These are phyloP conservation scores for Chrysanthemum seticuspe DNA, from an alignment of 129 eudicot species.

Conservation along the genomic window DNA sequence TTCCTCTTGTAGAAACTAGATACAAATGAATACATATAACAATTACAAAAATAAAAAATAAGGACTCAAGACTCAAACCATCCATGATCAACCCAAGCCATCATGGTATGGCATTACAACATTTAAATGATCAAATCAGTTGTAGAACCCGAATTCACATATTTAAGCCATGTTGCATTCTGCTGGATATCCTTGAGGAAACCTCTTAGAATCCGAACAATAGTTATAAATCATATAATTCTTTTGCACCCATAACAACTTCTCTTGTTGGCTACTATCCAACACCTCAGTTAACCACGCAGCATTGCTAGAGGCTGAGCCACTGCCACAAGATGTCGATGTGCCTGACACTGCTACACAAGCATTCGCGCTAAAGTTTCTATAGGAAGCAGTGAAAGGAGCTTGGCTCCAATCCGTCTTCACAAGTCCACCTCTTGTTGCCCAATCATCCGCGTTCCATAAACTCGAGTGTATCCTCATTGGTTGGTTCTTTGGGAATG, in stretches of 20 bases:
- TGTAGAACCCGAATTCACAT: too few species aligned
- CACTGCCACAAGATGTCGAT: conserved; percentile 24
- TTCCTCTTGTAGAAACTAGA: neutral
- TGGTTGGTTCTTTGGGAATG: conserved; percentile 49
- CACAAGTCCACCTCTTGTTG: conserved; percentile 62
- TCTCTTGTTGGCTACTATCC: conserved; percentile 22
- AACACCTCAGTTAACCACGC: conserved; percentile 23
- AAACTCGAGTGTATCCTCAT: conserved; percentile 56
- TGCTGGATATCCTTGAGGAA: conserved; percentile 39
- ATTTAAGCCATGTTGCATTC: conserved; percentile 34
- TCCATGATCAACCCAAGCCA: too few species aligned
- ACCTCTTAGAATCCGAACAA: conserved; percentile 47
- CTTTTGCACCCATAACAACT: conserved; percentile 46
- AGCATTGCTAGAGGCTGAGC: neutral
- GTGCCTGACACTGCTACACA: conserved; percentile 25
- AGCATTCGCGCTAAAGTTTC: conserved; percentile 40
- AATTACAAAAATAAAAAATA: neutral
- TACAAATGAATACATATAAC: neutral
- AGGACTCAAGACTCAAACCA: neutral
- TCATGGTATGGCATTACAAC: too few species aligned
- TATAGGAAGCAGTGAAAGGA: conserved; percentile 47
- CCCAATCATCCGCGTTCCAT: conserved; percentile 71
- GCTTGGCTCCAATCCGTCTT: conserved; percentile 64
- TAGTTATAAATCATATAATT: conserved; percentile 56
- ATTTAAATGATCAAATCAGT: too few species aligned